Percentiles rank a stretch among this genome's conserved stretches.
phyloP scores from a whole-genome alignment of 148 eudicot species.

The Rhododendron williamsianum region DNA sequence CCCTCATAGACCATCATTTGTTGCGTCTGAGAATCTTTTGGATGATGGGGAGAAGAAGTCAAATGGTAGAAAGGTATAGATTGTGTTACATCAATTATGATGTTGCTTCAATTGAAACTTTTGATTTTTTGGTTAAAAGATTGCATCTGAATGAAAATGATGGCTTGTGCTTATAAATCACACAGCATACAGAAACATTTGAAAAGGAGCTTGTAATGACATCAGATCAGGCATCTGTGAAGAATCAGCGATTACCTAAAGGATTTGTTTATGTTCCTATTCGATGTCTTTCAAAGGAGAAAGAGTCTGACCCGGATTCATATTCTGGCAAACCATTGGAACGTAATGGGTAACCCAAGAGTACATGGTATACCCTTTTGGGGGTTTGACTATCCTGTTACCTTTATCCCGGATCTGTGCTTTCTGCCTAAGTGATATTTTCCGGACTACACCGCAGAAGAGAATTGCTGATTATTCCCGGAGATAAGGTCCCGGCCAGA shows the following conservation, averaged over 20 bases:
- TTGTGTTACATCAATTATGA: not conserved
- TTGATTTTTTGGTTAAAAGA: not conserved
- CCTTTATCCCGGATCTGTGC: not conserved
- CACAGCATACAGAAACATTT: conserved; percentile 63
- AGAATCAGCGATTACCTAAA: conserved; percentile 77
- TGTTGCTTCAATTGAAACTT: conserved; percentile 11
- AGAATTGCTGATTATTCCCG: conserved; percentile 17
- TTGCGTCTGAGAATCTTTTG: conserved; percentile 36
- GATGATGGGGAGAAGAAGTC: conserved; percentile 49
- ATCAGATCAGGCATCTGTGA: conserved; percentile 80
- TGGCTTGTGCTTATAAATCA: conserved; percentile 11
- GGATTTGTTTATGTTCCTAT: conserved; percentile 85
- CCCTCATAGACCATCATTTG: conserved; percentile 50
- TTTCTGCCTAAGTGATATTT: conserved; percentile 15
- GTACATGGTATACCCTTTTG: not conserved
- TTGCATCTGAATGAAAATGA: conserved; percentile 3
- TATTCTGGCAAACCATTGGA: conserved; percentile 39
- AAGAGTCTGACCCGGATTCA: conserved; percentile 31
- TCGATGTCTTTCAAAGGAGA: conserved; percentile 56
- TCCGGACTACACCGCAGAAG: not conserved
- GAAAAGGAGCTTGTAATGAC: conserved; percentile 88
- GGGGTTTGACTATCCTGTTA: not conserved
- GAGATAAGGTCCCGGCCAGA: conserved; percentile 22
- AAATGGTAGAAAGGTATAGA: conserved; percentile 46
- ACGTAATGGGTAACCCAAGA: conserved; percentile 34